Conservation (phyloP, 1,284 basidiomycete species). For the Rhizoctonia solani region DNA sequence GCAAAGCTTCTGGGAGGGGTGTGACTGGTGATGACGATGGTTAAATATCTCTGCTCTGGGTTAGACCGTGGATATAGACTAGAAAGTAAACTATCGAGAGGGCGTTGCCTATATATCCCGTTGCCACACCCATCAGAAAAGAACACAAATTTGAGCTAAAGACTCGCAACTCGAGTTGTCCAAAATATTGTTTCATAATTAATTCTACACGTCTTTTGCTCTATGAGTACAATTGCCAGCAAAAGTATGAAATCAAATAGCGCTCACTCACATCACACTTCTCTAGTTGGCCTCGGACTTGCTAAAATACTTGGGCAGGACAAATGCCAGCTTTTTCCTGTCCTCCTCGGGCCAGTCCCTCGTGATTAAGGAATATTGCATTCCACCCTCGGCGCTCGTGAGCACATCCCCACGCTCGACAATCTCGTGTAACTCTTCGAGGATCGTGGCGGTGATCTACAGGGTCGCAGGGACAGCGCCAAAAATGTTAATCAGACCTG, state of each 20-base stretch:
- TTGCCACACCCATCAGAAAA: no score
- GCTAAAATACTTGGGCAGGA: slow-evolving; percentile 59
- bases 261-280: not conserved
- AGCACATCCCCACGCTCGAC: slow-evolving; percentile 58
- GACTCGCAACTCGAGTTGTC: no score
- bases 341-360: slow-evolving; percentile 67
- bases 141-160: no score
- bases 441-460: slow-evolving; percentile 65
- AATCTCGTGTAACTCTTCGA: slow-evolving; percentile 75
- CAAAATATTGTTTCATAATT: no score
- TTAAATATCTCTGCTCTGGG: not conserved
- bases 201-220: no score
- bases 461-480: not conserved
- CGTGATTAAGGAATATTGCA: slow-evolving; percentile 88
- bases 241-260: no score
- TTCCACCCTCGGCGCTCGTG: slow-evolving; percentile 71
- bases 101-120: no score
- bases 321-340: slow-evolving; percentile 72
- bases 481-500: not conserved
- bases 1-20: slow-evolving; percentile 61
- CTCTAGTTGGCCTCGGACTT: no score
- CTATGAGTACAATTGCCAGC: no score
- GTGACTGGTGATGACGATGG: slow-evolving; percentile 52
- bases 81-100: no score
- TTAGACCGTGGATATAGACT: no score